Evolutionary conservation across 768 basidiomycete genomes (phyloP).

Genomic region (Suillus subaureus): DNA sequence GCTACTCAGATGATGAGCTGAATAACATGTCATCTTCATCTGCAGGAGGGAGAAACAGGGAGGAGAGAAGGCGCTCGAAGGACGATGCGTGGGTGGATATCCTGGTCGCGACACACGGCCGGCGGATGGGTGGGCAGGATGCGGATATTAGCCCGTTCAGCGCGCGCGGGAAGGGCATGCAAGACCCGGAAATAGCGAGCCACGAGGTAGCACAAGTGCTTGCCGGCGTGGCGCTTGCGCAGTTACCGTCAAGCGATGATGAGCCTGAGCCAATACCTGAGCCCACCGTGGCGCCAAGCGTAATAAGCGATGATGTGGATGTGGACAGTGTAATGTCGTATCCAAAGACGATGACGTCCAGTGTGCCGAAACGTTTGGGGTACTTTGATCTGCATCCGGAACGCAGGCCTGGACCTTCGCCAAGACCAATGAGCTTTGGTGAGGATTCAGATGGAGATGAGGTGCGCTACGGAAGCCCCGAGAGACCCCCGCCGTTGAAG

Average conservation of each 20-base stretch:
- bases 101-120: conserved; percentile 59
- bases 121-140: conserved; percentile 60
- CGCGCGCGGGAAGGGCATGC: conserved; percentile 29
- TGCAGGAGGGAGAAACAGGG: conserved; percentile 31
- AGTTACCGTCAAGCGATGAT: conserved; percentile 41
- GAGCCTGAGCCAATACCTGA: conserved; percentile 32
- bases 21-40: conserved; percentile 44
- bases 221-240: conserved; percentile 48
- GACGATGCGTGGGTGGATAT: conserved; percentile 92
- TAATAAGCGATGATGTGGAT: conserved; percentile 40
- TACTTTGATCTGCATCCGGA: conserved; percentile 86
- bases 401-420: conserved; percentile 43
- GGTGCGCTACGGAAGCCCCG: conserved; percentile 33
- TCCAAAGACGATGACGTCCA: conserved; percentile 20
- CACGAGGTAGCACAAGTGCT: conserved; percentile 74
- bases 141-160: conserved; percentile 37
- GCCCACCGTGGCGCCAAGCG: conserved; percentile 9
- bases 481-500: conserved; percentile 14
- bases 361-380: conserved; percentile 44
- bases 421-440: conserved; percentile 22
- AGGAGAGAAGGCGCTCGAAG: conserved; percentile 46
- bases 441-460: conserved; percentile 39
- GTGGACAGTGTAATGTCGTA: conserved; percentile 43
- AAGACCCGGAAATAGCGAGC: conserved; percentile 73
- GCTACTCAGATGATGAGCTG: conserved; percentile 52